phyloP scores from a whole-genome alignment of 2,329 filamentous ascomycete species.

The Cordyceps militaris region DNA sequence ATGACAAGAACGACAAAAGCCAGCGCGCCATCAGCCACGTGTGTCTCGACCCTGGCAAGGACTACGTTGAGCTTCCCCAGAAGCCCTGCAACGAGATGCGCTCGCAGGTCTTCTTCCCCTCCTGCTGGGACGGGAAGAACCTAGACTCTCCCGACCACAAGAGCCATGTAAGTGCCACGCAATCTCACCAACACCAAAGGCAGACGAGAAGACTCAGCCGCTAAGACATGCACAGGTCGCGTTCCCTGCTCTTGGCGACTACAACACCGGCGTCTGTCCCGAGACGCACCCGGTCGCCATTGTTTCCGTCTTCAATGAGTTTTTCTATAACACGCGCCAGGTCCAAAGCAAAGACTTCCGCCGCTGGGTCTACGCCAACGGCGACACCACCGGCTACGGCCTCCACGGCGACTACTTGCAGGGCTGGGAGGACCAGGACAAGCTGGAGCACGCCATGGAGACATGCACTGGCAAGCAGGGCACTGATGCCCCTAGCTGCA shows the following conservation, averaged over 20 bases:
- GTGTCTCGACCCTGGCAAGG: conserved; percentile 42
- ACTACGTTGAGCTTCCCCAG: conserved; percentile 47
- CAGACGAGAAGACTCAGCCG: background rate
- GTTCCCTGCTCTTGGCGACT: conserved; percentile 23
- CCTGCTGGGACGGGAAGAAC: conserved; percentile 56
- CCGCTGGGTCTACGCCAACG: conserved; percentile 21
- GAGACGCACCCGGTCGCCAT: conserved; percentile 35
- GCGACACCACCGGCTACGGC: conserved; percentile 23
- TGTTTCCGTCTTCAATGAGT: conserved; percentile 39
- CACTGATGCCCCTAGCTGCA: conserved; percentile 18
- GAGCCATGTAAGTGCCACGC: conserved; percentile 38
- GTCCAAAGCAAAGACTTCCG: conserved; percentile 20
- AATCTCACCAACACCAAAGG: background rate
- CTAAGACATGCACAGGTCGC: conserved; percentile 19
- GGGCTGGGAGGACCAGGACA: conserved; percentile 23
- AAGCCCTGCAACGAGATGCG: conserved; percentile 47
- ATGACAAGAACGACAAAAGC: conserved; percentile 35
- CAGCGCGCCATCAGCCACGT: conserved; percentile 47
- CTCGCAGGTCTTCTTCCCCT: conserved; percentile 50
- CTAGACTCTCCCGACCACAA: conserved; percentile 48
- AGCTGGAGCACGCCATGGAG: conserved; percentile 19
- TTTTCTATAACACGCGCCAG: conserved; percentile 34
- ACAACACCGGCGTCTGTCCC: conserved; percentile 31
- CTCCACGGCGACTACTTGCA: conserved; percentile 25
- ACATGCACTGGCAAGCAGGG: conserved; percentile 22